Evolutionary conservation across 768 basidiomycete species (phyloP), one percentile per base, ranked within the genome.

Genomic region (Piloderma croceum): DNA sequence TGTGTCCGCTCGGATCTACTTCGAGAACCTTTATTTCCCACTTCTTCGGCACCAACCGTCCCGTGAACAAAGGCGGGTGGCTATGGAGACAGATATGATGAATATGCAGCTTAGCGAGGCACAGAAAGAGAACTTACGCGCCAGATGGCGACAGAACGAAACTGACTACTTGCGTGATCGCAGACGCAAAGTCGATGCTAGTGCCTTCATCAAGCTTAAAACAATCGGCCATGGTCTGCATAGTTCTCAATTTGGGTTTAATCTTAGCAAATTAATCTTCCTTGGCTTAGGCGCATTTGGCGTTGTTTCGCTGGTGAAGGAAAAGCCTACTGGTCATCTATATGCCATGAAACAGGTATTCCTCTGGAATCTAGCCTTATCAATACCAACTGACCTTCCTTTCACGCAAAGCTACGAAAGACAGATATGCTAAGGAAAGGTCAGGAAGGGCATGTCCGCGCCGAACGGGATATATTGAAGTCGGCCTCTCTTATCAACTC

Each of bases 321-420:
- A 97, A 63, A 77, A 76, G 52, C 70, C 76, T 19, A 77, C 81
- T 4, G 87, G 89, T 13, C 76, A 79, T 45, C 68, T 97, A 34
- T 97, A 81, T 56, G 92, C 92, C 39, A 97, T 99, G 90, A 99
- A 97, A 62, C 88, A 97, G 83, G 87, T 89, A 57, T 61, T 48
- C 44, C 32, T 46, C 24, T 31, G 23, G 18, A 31, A 34, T 51
- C 35, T 19, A 54, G 51, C 50, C 36, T 48, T 41, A 40, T 34
- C 44, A 38, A 58, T 45, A 51, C 31, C 41, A 47, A 36, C 42
- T 36, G 23, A 38, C 49, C 45, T 45, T 13, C 50, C 48, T 47
- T 54, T 50, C 38, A 42, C 56, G n/a, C n/a, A n/a, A n/a, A 88
- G 86, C 68, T 89, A 58, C 79, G 88, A 48, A 90, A 90, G 68